Base-by-base conservation (phyloP, 108 stramenopile species). In the Cyclotella cryptica region DNA sequence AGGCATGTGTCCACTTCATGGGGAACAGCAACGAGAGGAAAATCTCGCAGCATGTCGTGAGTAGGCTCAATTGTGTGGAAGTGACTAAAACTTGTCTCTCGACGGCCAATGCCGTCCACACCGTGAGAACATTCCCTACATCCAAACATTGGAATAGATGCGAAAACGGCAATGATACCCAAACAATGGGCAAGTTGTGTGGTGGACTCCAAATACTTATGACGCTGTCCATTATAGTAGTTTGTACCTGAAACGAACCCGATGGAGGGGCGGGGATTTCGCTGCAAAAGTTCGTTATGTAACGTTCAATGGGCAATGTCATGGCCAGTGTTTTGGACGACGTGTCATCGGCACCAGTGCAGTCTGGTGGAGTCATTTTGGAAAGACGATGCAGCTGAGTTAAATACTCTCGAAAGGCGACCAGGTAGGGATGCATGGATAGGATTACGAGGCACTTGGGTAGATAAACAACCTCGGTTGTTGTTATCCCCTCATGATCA, bases 181-280 rank as follows among this genome's bases (percentile, higher is more conserved):
- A 95, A 5, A 93, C 87, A 52, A 97, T 91, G 14, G 95, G 97
- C 65, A 96, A 89, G 64, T 92, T 96, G 66, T 96, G 89, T 22
- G 97, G 95, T 9, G 93, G 93, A 29, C 91, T 86, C 87, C 93
- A 92, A 35, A 97, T 87, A 52, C 91, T 87, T 55, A 96, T 89
- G 70, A 90, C 87, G 9, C 83, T 84, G 68, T 94, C 90, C 47
- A 89, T 53, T 41, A 94, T 92, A 22, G 89, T 92, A 1, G 82
- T 86, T 80, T 89, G 91, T 0, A 96, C 97, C 72, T 96, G 90
- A 80, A 95, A 91, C 21, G 92, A 88, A 29, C 96, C 96, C 13
- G 89, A 92, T 0, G 98, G 97, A 8, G 98, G 97, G 17, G 97
- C 92, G 29, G 98, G 97, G 42, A 97, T 85, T 79, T 98, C 98